Conservation (phyloP, 2,329 filamentous ascomycete species). For the Sclerotinia trifoliorum region DNA sequence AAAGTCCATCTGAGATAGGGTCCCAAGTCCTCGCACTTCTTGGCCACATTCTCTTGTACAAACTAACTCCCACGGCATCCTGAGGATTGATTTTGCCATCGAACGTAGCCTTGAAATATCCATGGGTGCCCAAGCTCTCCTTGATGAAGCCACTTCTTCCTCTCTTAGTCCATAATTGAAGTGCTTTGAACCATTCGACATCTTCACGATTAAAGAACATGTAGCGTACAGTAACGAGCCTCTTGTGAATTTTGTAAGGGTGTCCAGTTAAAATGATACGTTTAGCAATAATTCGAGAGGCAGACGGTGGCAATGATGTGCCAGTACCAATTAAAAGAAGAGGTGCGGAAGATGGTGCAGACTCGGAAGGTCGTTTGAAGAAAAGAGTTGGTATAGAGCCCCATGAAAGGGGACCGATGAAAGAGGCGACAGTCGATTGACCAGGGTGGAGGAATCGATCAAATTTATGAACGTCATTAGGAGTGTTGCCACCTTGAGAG, state of each 20-base stretch:
- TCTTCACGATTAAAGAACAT: slow-evolving; percentile 99
- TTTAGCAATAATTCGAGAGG: slow-evolving; percentile 82
- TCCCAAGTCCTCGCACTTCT: slow-evolving; percentile 53
- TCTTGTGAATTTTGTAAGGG: slow-evolving; percentile 98
- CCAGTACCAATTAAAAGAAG: slow-evolving; percentile 81
- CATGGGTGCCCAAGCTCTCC: slow-evolving; percentile 91
- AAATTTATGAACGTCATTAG: slow-evolving; percentile 97
- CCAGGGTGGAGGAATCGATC: slow-evolving; percentile 89
- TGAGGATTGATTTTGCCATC: slow-evolving; percentile 94
- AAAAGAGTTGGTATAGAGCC: slow-evolving; percentile 87
- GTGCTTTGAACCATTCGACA: slow-evolving; percentile 94
- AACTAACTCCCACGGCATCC: slow-evolving; percentile 85
- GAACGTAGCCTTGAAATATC: slow-evolving; percentile 99
- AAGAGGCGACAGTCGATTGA: slow-evolving; percentile 82
- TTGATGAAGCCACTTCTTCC: slow-evolving; percentile 90
- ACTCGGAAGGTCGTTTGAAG: slow-evolving; percentile 62
- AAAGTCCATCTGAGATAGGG: slow-evolving; percentile 1
- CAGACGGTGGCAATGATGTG: slow-evolving; percentile 77
- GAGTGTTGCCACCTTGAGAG: slow-evolving; percentile 83
- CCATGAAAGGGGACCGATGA: slow-evolving; percentile 90
- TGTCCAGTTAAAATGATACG: slow-evolving; percentile 91
- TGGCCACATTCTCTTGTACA: slow-evolving; percentile 85
- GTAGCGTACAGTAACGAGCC: slow-evolving; percentile 92
- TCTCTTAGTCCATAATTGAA: slow-evolving; percentile 90
- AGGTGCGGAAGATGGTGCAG: slow-evolving; percentile 47